Base-by-base conservation (phyloP, 257 asterid genomes). In the Salvia rosmarinus region DNA sequence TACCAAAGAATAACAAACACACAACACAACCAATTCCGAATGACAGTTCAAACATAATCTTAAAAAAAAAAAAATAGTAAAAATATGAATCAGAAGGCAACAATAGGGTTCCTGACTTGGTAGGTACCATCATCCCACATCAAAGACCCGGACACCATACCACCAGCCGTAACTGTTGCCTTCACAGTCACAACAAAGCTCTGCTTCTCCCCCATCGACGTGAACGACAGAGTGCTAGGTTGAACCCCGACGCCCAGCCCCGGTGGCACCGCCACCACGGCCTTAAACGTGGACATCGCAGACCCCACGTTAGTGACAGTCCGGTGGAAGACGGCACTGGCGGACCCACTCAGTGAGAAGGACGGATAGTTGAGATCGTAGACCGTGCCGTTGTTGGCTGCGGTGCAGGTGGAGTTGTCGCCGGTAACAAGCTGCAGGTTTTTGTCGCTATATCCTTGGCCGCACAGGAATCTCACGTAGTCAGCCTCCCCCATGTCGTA, bases 291-390 rank as follows among this genome's bases (percentile, higher is more conserved):
- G 39, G 96, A 89, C 0, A 79, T 44, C 0, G 89, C 73, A 1
- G 85, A 75, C 9, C 96, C 93, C 20, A 89, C 91, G 14, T 85
- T 89, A 4, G 90, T 89, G 13, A 87, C 80, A 0, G 80, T 84
- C 52, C 95, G 74, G 54, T 75, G 83, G 46, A 83, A 89, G 30
- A 67, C 67, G 0, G 71, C 5, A 2, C 40, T 43, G 19, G 75
- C 59, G 0, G 61, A 6, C 2, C 54, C 0, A 10, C 65, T 73
- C 14, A 85, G 19, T 0, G 85, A 43, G 70, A 89, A 87, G 0
- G 96, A 84, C 0, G 95, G 90, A 4, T 87, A 83, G 63, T 87
- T 89, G 25, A 90, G 75, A 59, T 85, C 87, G 82, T 81, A 80
- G 21, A 77, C 89, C 0, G 84, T 79, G 12, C 75, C 64, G 13